Evolutionary conservation across 805 yeast species (phyloP), one percentile per base, ranked within the genome.

Genomic region (Hemisphaericaspora nanyangensis): DNA sequence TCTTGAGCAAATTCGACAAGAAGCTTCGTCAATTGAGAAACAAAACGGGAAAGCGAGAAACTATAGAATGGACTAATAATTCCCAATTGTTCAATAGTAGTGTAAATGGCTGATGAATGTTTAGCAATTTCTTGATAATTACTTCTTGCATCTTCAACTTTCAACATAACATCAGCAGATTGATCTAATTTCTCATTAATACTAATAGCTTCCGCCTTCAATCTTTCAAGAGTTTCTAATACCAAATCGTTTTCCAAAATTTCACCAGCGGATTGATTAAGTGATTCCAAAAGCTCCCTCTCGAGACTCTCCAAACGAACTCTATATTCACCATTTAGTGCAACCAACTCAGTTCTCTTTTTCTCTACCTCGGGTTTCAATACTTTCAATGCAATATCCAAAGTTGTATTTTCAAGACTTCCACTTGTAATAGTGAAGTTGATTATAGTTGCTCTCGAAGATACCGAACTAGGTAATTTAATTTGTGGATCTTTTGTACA

Each of bases 381-480:
- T 8, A 63, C 58, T 22, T 64, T 56, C 29, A 91, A 59, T 0
- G 85, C 65, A 37, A 72, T 57, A 44, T 82, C 77, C 40, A 86
- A 60, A 0, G 85, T 68, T 46, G 82, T 82, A 20, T 73, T 70
- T 42, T 83, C 81, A 35, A 90, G 60, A 33, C 82, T 80, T 33
- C 79, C 75, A 30, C 74, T 68, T 1, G 95, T 84, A n/a, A 85
- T 64, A 0, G 89, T 72, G 57, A 82, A 91, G 57, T 87, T 86
- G 15, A 86, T 66, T 8, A 80, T 52, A 3, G 80, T 65, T 8
- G 85, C 75, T 40, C 93, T 65, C 12, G 89, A 68, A 11, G 73
- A 51, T n/a, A 88, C 65, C 53, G 74, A 81, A 2, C 82, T 65
- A 0, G 82, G 60, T 1, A 83, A 49, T 0, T 29, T 36, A 2